These are phyloP conservation scores for Suhomyces emberorum DNA, from an alignment of 805 yeast species.

Conservation along the genomic window DNA sequence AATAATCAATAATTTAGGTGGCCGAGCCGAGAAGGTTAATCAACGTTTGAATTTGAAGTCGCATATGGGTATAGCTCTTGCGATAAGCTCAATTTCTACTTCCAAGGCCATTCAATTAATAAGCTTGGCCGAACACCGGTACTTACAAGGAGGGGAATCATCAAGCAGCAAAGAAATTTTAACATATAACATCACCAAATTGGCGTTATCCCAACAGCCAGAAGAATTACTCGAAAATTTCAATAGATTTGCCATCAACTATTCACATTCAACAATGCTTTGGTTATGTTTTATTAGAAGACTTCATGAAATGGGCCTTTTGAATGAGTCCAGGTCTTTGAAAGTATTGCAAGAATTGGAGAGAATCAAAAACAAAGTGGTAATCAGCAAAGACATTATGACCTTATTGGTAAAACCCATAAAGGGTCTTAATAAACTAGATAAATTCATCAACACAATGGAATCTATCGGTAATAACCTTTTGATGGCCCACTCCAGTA, in stretches of 20 bases:
- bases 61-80: slow-evolving; percentile 35
- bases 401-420: slow-evolving; percentile 30
- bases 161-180: slow-evolving; percentile 17
- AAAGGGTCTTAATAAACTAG: slow-evolving; percentile 20
- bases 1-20: slow-evolving; percentile 9
- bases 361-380: slow-evolving; percentile 14
- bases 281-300: slow-evolving; percentile 38
- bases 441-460: slow-evolving; percentile 16
- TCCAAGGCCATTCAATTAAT: slow-evolving; percentile 27
- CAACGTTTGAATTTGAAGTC: slow-evolving; percentile 25
- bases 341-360: slow-evolving; percentile 25
- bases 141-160: slow-evolving; percentile 8
- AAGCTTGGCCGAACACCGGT: slow-evolving; percentile 23
- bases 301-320: slow-evolving; percentile 29
- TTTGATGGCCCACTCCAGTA: slow-evolving; percentile 13
- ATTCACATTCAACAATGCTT: slow-evolving; percentile 23
- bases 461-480: slow-evolving; percentile 8
- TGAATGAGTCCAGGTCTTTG: slow-evolving; percentile 26
- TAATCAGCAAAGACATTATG: slow-evolving; percentile 34
- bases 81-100: slow-evolving; percentile 21
- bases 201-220: slow-evolving; percentile 29
- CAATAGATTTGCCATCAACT: slow-evolving; percentile 23
- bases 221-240: slow-evolving; percentile 35
- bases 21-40: slow-evolving; percentile 9
- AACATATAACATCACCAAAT: slow-evolving; percentile 21